phyloP scores from a whole-genome alignment of 2,329 filamentous ascomycete genomes.

The Fusarium verrucosum region DNA sequence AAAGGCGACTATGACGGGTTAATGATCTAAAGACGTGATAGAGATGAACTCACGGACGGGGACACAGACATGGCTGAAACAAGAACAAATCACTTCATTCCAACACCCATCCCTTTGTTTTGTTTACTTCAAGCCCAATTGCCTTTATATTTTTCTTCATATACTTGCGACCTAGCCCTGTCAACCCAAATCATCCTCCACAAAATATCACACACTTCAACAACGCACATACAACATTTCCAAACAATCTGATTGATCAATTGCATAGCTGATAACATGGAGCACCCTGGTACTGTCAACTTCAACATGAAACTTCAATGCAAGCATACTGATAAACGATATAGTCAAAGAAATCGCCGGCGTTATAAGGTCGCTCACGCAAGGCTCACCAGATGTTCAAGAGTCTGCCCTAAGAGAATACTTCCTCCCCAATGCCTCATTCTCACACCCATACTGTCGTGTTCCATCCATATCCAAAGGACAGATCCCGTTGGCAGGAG shows the following conservation, averaged over 20 bases:
- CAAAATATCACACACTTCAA: neutral
- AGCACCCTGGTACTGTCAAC: constrained; percentile 53
- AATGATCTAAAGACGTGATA: constrained; percentile 22
- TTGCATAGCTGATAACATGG: constrained; percentile 33
- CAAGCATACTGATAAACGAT: neutral
- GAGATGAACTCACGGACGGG: constrained; percentile 5
- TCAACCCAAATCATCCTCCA: neutral
- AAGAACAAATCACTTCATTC: constrained; percentile 27
- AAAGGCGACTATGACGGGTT: constrained; percentile 24
- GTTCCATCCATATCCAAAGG: constrained; percentile 64
- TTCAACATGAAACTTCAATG: neutral
- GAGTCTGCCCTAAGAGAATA: constrained; percentile 72
- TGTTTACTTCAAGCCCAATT: neutral
- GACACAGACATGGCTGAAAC: constrained; percentile 31
- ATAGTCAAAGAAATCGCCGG: constrained; percentile 67
- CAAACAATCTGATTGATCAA: neutral
- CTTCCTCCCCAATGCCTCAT: constrained; percentile 76
- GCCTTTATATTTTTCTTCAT: neutral
- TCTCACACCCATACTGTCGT: constrained; percentile 81
- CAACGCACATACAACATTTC: neutral
- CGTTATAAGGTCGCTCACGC: constrained; percentile 74
- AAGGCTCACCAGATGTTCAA: constrained; percentile 73
- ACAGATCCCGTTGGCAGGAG: constrained; percentile 53
- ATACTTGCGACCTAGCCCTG: neutral
- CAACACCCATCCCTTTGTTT: constrained; percentile 7